Evolutionary conservation across 1,284 basidiomycete species (phyloP).

Genomic region (Melampsora abietis-canadensis): DNA sequence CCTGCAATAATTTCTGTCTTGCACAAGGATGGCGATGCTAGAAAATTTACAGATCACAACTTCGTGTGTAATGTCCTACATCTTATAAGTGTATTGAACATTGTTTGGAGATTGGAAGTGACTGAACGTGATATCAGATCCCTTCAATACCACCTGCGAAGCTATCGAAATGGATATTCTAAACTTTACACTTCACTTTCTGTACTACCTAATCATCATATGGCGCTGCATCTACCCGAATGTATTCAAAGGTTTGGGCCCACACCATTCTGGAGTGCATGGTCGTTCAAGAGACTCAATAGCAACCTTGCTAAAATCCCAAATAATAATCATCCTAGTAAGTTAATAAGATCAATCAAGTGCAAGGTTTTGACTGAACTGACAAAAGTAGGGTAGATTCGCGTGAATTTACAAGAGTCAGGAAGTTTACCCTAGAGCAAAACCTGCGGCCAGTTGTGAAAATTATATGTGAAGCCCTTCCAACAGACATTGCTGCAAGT

Average conservation of each 20-base stretch:
- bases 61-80: neutral
- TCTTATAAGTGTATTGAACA: neutral
- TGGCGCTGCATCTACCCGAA: constrained; percentile 14
- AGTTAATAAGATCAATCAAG: neutral
- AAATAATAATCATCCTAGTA: constrained; percentile 3
- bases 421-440: neutral
- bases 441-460: neutral
- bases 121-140: neutral
- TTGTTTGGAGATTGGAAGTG: neutral
- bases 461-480: constrained; percentile 4
- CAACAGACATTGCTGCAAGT: neutral
- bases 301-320: neutral
- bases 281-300: constrained; percentile 10
- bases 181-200: constrained; percentile 7
- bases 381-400: neutral
- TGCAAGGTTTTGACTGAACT: neutral
- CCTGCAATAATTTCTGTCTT: constrained; percentile 12
- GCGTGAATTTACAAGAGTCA: neutral
- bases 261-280: constrained; percentile 25
- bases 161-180: constrained; percentile 7
- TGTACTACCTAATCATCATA: constrained; percentile 26
- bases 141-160: constrained; percentile 3
- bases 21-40: neutral
- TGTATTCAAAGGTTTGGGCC: constrained; percentile 15
- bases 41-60: neutral